Evolutionary conservation across 352 stramenopile species (phyloP).

Genomic region (Phytophthora europaea): DNA sequence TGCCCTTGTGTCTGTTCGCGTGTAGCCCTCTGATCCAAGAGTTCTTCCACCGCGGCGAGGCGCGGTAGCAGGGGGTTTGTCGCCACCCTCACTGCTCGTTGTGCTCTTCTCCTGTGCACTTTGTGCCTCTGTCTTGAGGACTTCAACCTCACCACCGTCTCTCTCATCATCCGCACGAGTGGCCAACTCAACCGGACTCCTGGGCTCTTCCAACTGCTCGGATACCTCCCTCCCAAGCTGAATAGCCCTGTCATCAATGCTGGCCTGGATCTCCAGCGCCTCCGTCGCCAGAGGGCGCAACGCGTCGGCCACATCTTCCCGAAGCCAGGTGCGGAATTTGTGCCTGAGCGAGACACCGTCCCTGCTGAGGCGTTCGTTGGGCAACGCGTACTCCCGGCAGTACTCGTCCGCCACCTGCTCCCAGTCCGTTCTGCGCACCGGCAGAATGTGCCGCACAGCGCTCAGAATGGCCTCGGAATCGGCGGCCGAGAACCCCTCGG

Average conservation of each 20-base stretch:
- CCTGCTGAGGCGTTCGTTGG: constrained; percentile 24
- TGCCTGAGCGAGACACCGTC: constrained; percentile 42
- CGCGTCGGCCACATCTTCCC: constrained; percentile 16
- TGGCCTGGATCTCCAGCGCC: constrained; percentile 22
- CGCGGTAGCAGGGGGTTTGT: constrained; percentile 8
- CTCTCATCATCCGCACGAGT: constrained; percentile 6
- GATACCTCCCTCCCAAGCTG: constrained; percentile 1
- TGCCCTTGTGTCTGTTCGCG: constrained; percentile 27
- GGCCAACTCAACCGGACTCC: neutral
- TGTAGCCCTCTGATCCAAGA: constrained; percentile 49
- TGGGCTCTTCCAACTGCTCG: neutral
- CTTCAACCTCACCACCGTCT: neutral
- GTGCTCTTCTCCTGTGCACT: constrained; percentile 1
- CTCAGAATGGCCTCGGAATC: constrained; percentile 33
- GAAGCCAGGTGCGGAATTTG: constrained; percentile 44
- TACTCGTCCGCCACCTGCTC: constrained; percentile 38
- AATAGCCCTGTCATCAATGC: constrained; percentile 32
- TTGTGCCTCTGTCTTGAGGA: neutral
- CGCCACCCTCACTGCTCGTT: constrained; percentile 21
- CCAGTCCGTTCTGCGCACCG: constrained; percentile 31
- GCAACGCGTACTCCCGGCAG: constrained; percentile 31
- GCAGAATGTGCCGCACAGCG: constrained; percentile 26
- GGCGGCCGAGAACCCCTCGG: constrained; percentile 37
- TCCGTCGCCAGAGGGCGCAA: constrained; percentile 25
- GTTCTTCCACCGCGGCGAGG: constrained; percentile 29